Evolutionary conservation across 371 early-diverging fungal species (phyloP).

Genomic region (Apophysomyces ossiformis): DNA sequence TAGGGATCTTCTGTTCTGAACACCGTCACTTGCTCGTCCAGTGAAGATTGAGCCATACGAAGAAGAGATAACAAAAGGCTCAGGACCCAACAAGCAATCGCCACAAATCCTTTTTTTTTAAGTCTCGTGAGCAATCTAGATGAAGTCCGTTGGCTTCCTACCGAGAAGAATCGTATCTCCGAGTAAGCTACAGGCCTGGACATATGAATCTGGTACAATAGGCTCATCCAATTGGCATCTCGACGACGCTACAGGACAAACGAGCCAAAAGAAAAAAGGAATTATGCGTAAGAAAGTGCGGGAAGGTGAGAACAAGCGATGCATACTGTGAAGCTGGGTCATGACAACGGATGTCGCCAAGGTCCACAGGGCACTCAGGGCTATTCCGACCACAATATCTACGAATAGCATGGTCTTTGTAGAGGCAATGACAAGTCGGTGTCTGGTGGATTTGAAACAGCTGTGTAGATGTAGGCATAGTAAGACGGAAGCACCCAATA

Average conservation of each 20-base stretch:
- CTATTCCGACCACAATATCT: conserved; percentile 25
- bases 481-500: conserved; percentile 26
- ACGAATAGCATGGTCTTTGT: conserved; percentile 18
- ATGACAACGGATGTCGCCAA: conserved; percentile 23
- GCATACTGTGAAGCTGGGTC: conserved; percentile 28
- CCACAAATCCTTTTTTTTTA: conserved; percentile 16
- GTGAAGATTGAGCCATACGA: conserved; percentile 11
- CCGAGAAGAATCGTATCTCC: conserved; percentile 22
- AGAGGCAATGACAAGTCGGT: conserved; percentile 6
- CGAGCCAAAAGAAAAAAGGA: neutral
- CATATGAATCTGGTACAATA: conserved; percentile 8
- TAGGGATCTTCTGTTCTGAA: conserved; percentile 18
- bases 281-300: neutral
- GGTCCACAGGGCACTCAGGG: conserved; percentile 34
- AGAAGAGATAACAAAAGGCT: conserved; percentile 18
- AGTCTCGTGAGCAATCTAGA: neutral
- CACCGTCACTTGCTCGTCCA: conserved; percentile 11
- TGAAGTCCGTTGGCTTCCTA: neutral
- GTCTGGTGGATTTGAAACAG: conserved; percentile 16
- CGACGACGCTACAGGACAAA: conserved; percentile 17
- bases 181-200: conserved; percentile 21
- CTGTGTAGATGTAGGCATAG: conserved; percentile 29
- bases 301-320: neutral
- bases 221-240: conserved; percentile 17
- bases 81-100: conserved; percentile 20